Evolutionary conservation across 2,329 filamentous ascomycete genomes (phyloP).

Genomic region (Aspergillus novoparasiticus): DNA sequence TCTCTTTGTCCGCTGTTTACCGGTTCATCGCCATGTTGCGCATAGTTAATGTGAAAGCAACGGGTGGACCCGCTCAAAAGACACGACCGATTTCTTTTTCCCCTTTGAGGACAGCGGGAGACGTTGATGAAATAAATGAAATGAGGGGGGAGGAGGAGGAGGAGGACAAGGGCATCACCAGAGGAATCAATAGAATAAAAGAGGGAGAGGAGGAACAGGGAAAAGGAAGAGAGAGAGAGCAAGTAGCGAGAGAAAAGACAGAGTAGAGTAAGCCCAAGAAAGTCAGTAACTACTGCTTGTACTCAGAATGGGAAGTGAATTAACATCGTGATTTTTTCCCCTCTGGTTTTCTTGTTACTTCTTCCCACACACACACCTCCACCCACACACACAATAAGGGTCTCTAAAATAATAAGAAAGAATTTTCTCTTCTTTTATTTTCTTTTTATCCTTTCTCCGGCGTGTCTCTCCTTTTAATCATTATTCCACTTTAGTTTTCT

Average conservation of each 20-base stretch:
- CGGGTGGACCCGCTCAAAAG: background rate
- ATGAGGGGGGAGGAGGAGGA: background rate
- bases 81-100: background rate
- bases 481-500: conserved; percentile 1
- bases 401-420: background rate
- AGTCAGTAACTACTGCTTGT: background rate
- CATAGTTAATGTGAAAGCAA: background rate
- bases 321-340: background rate
- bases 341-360: background rate
- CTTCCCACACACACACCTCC: background rate
- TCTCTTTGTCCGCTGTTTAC: background rate
- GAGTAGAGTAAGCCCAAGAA: conserved; percentile 7
- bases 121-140: background rate
- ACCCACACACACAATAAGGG: background rate
- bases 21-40: background rate
- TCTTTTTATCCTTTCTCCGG: background rate
- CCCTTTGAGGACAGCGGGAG: background rate
- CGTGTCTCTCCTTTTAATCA: background rate
- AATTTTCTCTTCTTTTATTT: background rate
- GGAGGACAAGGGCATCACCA: conserved; percentile 6
- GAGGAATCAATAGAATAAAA: conserved; percentile 1
- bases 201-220: conserved; percentile 8
- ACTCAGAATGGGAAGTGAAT: conserved; percentile 1
- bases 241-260: conserved; percentile 1
- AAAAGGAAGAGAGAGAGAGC: background rate